phyloP scores from a whole-genome alignment of 2,329 filamentous ascomycete species.

The Magnaporthiopsis poae region DNA sequence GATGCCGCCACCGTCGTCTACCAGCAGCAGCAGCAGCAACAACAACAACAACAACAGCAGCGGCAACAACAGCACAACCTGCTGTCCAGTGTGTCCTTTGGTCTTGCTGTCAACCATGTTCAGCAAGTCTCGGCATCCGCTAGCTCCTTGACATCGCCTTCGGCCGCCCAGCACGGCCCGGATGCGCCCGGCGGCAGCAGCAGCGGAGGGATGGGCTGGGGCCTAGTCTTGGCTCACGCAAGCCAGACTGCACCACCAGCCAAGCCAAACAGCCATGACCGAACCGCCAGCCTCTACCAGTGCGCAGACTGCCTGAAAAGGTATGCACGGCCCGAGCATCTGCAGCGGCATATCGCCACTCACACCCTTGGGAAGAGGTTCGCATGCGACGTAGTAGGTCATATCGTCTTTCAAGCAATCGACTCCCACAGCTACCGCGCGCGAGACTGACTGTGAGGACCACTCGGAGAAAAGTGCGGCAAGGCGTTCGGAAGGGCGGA shows the following conservation, averaged over 20 bases:
- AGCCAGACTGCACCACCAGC: background rate
- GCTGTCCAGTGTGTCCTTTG: background rate
- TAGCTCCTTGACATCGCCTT: background rate
- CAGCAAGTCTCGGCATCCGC: background rate
- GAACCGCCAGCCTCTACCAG: conserved; percentile 25
- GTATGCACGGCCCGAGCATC: background rate
- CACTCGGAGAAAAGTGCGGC: conserved; percentile 30
- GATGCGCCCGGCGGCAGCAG: too few species aligned
- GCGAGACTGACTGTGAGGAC: background rate
- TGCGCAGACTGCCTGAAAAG: conserved; percentile 32
- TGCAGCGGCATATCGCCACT: conserved; percentile 35
- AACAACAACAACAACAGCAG: background rate
- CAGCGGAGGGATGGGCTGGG: background rate
- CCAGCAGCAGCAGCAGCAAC: background rate
- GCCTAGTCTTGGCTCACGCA: background rate
- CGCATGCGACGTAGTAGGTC: conserved; percentile 25
- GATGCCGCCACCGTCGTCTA: too few species aligned
- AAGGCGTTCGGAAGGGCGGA: conserved; percentile 46
- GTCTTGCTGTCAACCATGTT: background rate
- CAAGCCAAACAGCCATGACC: background rate
- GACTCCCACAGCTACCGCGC: background rate
- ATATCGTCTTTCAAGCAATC: background rate
- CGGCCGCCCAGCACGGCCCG: too few species aligned
- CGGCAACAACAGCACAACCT: background rate
- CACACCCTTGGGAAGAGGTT: conserved; percentile 42